These are phyloP conservation scores for Claviceps purpurea DNA, from an alignment of 2,329 filamentous ascomycete species.

Conservation along the genomic window DNA sequence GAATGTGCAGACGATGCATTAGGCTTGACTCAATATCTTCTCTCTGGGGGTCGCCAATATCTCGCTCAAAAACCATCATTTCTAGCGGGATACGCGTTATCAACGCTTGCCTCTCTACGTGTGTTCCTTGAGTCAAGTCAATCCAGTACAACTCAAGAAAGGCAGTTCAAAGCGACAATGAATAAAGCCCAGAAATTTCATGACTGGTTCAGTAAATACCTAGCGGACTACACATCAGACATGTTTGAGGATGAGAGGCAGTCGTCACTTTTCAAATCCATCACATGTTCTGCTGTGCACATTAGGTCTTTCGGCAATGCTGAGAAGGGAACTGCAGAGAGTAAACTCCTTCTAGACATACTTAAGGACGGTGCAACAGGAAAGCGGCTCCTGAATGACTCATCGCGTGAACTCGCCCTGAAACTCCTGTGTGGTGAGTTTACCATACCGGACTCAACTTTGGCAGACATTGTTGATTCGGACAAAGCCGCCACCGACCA, in stretches of 20 bases:
- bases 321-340: constrained; percentile 58
- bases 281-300: constrained; percentile 55
- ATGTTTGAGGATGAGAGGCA: constrained; percentile 34
- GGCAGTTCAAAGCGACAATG: constrained; percentile 65
- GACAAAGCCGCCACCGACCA: constrained; percentile 51
- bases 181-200: constrained; percentile 65
- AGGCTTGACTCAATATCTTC: constrained; percentile 73
- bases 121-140: constrained; percentile 63
- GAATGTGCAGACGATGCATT: constrained; percentile 86
- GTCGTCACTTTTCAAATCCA: constrained; percentile 46
- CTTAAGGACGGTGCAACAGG: constrained; percentile 56
- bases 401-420: constrained; percentile 58
- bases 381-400: constrained; percentile 52
- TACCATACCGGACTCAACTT: constrained; percentile 29
- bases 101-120: constrained; percentile 64
- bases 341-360: constrained; percentile 64
- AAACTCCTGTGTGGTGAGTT: constrained; percentile 66
- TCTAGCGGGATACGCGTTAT: constrained; percentile 65
- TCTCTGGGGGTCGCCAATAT: constrained; percentile 53
- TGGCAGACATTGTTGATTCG: constrained; percentile 52
- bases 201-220: constrained; percentile 59
- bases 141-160: constrained; percentile 72
- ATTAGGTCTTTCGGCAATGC: constrained; percentile 58
- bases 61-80: constrained; percentile 58
- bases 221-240: constrained; percentile 47